Evolutionary conservation across 116 monocot genomes (phyloP).

Genomic region (Papilionanthe hybrid): DNA sequence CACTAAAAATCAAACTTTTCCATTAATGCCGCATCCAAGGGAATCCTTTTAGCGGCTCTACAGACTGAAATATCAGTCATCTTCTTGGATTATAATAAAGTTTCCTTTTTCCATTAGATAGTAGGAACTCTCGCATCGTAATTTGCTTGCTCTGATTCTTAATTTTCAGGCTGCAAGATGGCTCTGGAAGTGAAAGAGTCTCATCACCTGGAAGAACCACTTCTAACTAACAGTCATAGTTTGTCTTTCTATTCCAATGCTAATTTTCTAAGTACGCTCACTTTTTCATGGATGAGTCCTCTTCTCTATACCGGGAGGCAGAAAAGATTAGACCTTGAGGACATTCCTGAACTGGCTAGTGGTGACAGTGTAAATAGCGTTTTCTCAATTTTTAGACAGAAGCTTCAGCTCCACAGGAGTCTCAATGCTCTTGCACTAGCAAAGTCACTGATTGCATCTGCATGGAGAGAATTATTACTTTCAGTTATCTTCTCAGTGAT

Average conservation of each 20-base stretch:
- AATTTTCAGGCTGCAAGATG: not conserved
- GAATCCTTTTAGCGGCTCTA: no score
- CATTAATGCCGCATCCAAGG: no score
- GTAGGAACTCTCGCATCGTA: no score
- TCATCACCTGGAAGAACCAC: not conserved
- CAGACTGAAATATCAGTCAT: no score
- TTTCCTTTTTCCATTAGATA: no score
- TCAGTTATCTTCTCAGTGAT: constrained; percentile 26
- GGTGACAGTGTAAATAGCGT: not conserved
- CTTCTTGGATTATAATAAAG: no score
- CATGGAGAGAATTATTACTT: constrained; percentile 14
- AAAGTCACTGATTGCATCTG: constrained; percentile 26
- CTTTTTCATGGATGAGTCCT: constrained; percentile 19
- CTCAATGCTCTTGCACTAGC: constrained; percentile 8
- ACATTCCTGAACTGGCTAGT: constrained; percentile 10
- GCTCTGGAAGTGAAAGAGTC: not conserved
- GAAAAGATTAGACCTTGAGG: constrained; percentile 10
- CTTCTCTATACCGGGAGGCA: constrained; percentile 7
- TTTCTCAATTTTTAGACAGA: constrained; percentile 4
- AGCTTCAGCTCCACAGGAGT: not conserved
- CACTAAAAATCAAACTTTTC: no score
- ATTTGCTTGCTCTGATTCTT: not conserved
- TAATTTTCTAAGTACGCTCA: constrained; percentile 2
- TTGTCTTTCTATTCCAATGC: constrained; percentile 11
- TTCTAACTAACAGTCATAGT: no score